A percentile compares a stretch with the other conserved stretches of the same genome.
Conservation (phyloP, 129 eudicot genomes). For the Tanacetum coccineum region DNA sequence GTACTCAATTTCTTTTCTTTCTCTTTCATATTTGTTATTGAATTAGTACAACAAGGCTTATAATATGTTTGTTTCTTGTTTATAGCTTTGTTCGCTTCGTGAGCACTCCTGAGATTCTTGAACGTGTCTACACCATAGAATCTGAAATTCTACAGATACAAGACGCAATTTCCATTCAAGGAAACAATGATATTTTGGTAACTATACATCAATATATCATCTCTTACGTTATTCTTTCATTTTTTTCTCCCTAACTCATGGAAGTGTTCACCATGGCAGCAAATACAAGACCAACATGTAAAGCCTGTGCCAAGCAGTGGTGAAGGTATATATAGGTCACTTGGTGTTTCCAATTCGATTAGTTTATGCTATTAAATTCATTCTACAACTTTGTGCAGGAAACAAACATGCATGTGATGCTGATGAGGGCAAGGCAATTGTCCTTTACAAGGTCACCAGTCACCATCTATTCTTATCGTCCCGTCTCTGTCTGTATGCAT, state of each 20-base stretch:
- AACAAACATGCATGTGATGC: slow-evolving; percentile 38
- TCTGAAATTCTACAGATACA: slow-evolving; percentile 84
- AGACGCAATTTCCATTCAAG: slow-evolving; percentile 71
- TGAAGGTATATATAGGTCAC: slow-evolving; percentile 47
- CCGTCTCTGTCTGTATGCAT: background rate
- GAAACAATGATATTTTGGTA: slow-evolving; percentile 39
- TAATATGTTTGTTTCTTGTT: too few species aligned
- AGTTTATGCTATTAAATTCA: slow-evolving; percentile 14
- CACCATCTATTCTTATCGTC: slow-evolving; percentile 13
- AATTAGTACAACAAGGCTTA: too few species aligned
- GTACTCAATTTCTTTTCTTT: slow-evolving; percentile 35
- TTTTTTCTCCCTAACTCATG: background rate
- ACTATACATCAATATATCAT: slow-evolving; percentile 9
- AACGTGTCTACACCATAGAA: slow-evolving; percentile 90
- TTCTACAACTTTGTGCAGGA: slow-evolving; percentile 41
- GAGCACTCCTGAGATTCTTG: slow-evolving; percentile 94
- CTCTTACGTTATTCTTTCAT: background rate
- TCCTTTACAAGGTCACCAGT: slow-evolving; percentile 67
- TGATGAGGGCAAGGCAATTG: slow-evolving; percentile 78
- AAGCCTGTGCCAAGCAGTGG: slow-evolving; percentile 40
- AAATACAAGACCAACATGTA: slow-evolving; percentile 54
- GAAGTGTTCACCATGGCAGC: slow-evolving; percentile 38
- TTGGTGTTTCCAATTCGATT: slow-evolving; percentile 12
- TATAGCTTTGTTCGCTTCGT: slow-evolving; percentile 90
- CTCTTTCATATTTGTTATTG: too few species aligned